phyloP scores from a whole-genome alignment of 2,329 filamentous ascomycete genomes.

The Helminthosporium solani region DNA sequence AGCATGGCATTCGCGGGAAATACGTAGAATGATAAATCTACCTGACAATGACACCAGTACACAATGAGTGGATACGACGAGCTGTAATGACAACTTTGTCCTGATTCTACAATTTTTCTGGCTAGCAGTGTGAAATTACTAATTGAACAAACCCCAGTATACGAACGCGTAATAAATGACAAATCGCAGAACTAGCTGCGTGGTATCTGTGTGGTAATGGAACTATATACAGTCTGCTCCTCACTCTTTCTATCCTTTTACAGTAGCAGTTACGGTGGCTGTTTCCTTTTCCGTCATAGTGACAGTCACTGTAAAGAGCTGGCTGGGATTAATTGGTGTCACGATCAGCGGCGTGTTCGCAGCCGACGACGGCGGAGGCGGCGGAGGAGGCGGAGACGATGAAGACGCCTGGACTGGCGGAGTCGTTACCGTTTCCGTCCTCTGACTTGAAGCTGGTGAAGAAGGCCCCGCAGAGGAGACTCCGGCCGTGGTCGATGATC shows the following conservation, averaged over 20 bases:
- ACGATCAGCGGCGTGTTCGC: conserved; percentile 34
- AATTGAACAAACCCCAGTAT: background rate
- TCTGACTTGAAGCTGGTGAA: background rate
- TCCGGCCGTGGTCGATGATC: background rate
- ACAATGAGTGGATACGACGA: conserved; percentile 8
- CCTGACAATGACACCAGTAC: conserved; percentile 39
- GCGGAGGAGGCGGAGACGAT: background rate
- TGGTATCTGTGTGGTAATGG: background rate
- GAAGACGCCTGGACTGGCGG: background rate
- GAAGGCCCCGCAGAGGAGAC: background rate
- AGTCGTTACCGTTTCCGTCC: background rate
- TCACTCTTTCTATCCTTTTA: conserved; percentile 13
- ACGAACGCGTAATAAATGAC: background rate
- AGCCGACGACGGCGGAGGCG: conserved; percentile 4
- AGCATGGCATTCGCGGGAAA: conserved; percentile 22
- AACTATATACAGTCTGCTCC: background rate
- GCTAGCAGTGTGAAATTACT: background rate
- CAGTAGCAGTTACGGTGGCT: conserved; percentile 27
- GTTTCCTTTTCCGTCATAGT: conserved; percentile 37
- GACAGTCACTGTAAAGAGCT: conserved; percentile 37
- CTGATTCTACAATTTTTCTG: too few relatives aligned
- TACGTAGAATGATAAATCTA: conserved; percentile 33
- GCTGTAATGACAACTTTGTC: background rate
- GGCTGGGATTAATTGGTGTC: conserved; percentile 33
- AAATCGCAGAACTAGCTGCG: conserved; percentile 7